Percentiles rank a stretch among this genome's conserved stretches.
These are phyloP conservation scores for Lotus japonicus DNA, from an alignment of 306 rosid species.

Conservation along the genomic window DNA sequence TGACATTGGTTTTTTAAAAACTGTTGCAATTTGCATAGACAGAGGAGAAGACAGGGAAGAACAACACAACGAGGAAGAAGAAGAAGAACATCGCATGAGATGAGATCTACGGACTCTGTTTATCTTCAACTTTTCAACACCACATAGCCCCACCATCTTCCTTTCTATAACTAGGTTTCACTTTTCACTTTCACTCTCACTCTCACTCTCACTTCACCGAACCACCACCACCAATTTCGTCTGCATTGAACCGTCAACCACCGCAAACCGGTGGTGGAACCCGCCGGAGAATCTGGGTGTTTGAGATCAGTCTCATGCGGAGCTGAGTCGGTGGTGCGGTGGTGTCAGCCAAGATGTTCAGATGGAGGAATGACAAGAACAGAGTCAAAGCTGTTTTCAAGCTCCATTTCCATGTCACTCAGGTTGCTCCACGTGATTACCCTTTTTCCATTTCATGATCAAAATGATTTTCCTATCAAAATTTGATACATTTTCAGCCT, in stretches of 20 bases:
- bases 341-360: slow-evolving; percentile 53
- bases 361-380: slow-evolving; percentile 91
- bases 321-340: background rate
- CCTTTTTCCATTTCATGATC: background rate
- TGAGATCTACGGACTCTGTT: slow-evolving; percentile 30
- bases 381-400: slow-evolving; percentile 76
- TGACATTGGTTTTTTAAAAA: slow-evolving; percentile 12
- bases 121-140: background rate
- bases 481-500: background rate
- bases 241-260: background rate
- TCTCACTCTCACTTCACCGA: background rate
- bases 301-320: slow-evolving; percentile 15
- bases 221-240: background rate
- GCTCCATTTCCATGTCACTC: slow-evolving; percentile 76
- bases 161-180: background rate
- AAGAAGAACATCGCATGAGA: background rate
- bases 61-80: background rate
- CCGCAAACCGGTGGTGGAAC: slow-evolving; percentile 23
- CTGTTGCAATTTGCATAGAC: slow-evolving; percentile 27
- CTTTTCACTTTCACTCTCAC: background rate
- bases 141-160: background rate
- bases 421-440: slow-evolving; percentile 39
- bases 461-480: background rate
- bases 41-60: background rate
- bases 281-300: slow-evolving; percentile 18